phyloP scores from a whole-genome alignment of 2,329 filamentous ascomycete species.

The Colletotrichum chrysophilum region DNA sequence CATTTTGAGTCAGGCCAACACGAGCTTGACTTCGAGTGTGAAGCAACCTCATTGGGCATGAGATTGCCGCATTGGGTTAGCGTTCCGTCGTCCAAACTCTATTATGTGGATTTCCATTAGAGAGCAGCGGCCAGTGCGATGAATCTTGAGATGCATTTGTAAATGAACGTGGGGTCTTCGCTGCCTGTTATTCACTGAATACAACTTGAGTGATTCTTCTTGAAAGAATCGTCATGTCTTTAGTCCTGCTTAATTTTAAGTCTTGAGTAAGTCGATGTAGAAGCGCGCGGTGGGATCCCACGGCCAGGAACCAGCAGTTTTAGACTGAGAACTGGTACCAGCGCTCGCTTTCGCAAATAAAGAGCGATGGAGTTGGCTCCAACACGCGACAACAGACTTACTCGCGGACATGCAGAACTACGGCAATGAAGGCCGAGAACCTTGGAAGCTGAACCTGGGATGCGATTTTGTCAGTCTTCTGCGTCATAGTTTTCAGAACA shows the following conservation, averaged over 20 bases:
- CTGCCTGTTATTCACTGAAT: background rate
- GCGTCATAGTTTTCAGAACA: background rate
- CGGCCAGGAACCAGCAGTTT: background rate
- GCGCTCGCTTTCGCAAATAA: background rate
- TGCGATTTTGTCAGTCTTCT: background rate
- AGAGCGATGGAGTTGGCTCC: background rate
- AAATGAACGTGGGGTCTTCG: background rate
- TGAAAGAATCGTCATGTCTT: rapidly evolving
- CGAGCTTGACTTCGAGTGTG: background rate
- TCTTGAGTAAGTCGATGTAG: background rate
- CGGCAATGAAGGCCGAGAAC: background rate
- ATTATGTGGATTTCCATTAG: background rate
- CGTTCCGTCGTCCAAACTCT: background rate
- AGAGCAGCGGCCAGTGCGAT: background rate
- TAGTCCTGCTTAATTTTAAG: background rate
- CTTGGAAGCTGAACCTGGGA: background rate
- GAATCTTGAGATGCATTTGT: background rate
- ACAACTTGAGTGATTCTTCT: background rate
- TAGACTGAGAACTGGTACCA: background rate
- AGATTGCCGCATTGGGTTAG: background rate
- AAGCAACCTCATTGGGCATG: background rate
- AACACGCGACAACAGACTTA: background rate
- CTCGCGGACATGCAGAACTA: background rate
- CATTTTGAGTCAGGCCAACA: background rate
- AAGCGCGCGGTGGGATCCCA: background rate